Conservation (phyloP, 139 green algal species). For the Dunaliella sp. region DNA sequence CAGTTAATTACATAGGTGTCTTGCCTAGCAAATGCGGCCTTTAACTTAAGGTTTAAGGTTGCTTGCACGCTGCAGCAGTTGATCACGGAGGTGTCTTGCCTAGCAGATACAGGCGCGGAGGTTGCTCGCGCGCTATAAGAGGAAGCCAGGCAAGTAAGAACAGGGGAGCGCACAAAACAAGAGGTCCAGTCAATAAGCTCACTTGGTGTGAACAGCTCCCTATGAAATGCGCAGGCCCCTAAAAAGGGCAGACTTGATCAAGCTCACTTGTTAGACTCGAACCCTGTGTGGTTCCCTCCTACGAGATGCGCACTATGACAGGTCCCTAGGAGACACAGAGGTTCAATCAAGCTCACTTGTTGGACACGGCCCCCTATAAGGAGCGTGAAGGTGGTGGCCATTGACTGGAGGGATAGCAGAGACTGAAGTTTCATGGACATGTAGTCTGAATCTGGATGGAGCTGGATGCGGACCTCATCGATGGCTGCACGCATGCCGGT, state of each 20-base stretch:
- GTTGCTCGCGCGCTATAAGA: too few relatives aligned
- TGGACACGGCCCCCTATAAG: not conserved
- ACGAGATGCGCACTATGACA: too few relatives aligned
- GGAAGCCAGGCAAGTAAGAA: too few relatives aligned
- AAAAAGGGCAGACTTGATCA: not conserved
- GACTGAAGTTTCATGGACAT: not conserved
- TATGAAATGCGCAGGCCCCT: not conserved
- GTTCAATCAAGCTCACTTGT: not conserved
- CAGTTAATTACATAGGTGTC: too few relatives aligned
- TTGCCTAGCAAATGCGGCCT: too few relatives aligned
- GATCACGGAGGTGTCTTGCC: too few relatives aligned
- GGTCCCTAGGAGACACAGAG: not conserved
- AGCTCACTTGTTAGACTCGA: not conserved
- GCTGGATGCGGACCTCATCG: not conserved
- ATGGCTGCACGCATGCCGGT: not conserved
- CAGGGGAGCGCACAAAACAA: too few relatives aligned
- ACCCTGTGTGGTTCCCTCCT: too few relatives aligned
- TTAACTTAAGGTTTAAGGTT: too few relatives aligned
- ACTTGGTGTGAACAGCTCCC: not conserved
- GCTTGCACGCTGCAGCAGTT: too few relatives aligned
- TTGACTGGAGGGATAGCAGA: not conserved
- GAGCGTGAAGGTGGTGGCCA: not conserved
- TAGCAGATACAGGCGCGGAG: too few relatives aligned
- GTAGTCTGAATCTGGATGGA: not conserved
- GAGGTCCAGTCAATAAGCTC: too few relatives aligned